These are phyloP conservation scores for Sporobolomyces phaffii DNA, from an alignment of 768 basidiomycete genomes.

Conservation along the genomic window DNA sequence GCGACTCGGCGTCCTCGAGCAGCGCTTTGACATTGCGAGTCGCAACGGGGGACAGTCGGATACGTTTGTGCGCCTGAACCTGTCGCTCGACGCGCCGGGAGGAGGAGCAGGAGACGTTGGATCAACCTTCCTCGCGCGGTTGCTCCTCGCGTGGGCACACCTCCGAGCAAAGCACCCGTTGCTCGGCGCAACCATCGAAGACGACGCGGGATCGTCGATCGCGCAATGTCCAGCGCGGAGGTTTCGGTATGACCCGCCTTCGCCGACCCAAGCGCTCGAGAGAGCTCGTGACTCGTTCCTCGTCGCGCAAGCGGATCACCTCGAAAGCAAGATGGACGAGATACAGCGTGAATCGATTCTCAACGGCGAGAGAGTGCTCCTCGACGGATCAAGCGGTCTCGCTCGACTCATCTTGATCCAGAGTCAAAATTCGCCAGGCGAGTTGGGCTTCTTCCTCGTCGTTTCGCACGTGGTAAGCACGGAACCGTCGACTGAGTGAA, in stretches of 20 bases:
- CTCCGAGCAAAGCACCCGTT: conserved; percentile 16
- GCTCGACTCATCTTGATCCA: conserved; percentile 10
- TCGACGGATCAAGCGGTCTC: neutral
- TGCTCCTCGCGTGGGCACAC: conserved; percentile 11
- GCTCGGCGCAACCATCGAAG: neutral
- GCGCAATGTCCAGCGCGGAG: neutral
- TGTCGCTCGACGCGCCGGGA: neutral
- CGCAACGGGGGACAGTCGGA: conserved; percentile 3
- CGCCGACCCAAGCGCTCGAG: neutral
- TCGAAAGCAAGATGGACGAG: neutral
- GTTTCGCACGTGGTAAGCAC: conserved; percentile 27
- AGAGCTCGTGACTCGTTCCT: neutral
- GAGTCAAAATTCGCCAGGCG: no score
- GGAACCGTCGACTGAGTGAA: no score
- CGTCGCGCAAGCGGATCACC: neutral
- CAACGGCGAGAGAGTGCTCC: conserved; percentile 11
- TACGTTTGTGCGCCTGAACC: conserved; percentile 1
- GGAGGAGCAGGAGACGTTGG: no score
- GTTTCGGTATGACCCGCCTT: neutral
- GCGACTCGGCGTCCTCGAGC: conserved; percentile 12
- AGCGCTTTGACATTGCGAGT: conserved; percentile 16
- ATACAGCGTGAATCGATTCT: neutral
- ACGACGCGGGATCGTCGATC: neutral
- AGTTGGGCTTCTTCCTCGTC: conserved; percentile 19
- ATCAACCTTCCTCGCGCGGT: neutral